These are phyloP conservation scores for Ziziphus jujuba DNA, from an alignment of 306 rosid genomes.

Conservation along the genomic window DNA sequence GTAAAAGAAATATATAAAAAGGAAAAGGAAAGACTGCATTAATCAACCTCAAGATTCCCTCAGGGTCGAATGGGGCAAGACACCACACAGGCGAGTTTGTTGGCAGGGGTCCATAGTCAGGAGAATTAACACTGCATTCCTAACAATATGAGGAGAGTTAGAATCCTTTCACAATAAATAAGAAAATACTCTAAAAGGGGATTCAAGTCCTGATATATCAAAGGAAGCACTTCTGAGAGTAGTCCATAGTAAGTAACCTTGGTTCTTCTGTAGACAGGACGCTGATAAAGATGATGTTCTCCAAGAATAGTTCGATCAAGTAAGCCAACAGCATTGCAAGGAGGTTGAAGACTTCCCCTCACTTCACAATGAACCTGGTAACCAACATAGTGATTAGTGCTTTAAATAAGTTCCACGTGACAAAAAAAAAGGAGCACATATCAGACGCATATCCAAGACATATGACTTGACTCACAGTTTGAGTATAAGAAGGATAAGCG, in stretches of 20 bases:
- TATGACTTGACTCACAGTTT: slow-evolving; percentile 44
- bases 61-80: slow-evolving; percentile 80
- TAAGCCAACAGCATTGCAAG: slow-evolving; percentile 73
- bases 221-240: slow-evolving; percentile 20
- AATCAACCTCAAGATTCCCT: slow-evolving; percentile 71
- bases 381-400: slow-evolving; percentile 10
- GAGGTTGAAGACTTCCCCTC: slow-evolving; percentile 80
- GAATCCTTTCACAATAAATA: slow-evolving; percentile 17
- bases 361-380: slow-evolving; percentile 62
- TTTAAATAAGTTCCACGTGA: slow-evolving; percentile 18
- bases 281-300: slow-evolving; percentile 67
- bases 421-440: neutral
- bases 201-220: slow-evolving; percentile 14
- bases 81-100: slow-evolving; percentile 73
- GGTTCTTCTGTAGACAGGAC: slow-evolving; percentile 73
- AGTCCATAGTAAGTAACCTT: slow-evolving; percentile 41
- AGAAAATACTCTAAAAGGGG: neutral
- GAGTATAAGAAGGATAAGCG: slow-evolving; percentile 32
- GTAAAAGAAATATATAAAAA: slow-evolving; percentile 16
- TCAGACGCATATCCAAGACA: neutral
- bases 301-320: slow-evolving; percentile 70
- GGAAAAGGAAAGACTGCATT: slow-evolving; percentile 6
- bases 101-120: slow-evolving; percentile 76
- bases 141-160: slow-evolving; percentile 30
- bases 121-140: slow-evolving; percentile 83